Conservation (phyloP, 345 rosid genomes). For the Salix purpurea region DNA sequence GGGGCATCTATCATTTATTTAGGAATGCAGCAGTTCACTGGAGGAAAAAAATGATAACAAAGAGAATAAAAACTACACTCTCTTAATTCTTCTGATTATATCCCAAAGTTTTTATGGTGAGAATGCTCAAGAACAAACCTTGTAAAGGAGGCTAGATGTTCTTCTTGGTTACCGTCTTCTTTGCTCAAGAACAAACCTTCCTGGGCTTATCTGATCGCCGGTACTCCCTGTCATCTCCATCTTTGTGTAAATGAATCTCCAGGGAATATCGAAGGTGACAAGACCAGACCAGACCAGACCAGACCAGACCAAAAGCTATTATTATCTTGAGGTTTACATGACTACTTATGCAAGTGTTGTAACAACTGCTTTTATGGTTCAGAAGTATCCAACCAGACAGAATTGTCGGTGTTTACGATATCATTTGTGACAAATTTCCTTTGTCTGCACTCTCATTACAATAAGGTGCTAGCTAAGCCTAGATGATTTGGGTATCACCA, state of each 20-base stretch:
- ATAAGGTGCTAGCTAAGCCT: neutral
- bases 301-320: neutral
- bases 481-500: neutral
- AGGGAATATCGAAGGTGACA: neutral
- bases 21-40: neutral
- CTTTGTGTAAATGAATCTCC: too few species aligned
- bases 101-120: neutral
- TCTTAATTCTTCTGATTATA: neutral
- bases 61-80: neutral
- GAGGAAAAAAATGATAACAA: too few species aligned
- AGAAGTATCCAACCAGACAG: constrained; percentile 4
- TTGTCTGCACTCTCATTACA: neutral
- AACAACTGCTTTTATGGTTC: neutral
- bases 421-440: constrained; percentile 13
- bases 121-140: constrained; percentile 16
- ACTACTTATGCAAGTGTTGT: neutral
- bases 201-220: neutral
- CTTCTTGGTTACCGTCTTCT: constrained; percentile 32
- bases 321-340: neutral
- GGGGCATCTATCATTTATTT: neutral
- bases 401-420: constrained; percentile 15
- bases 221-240: constrained; percentile 18
- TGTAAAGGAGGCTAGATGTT: constrained; percentile 35
- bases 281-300: too few species aligned
- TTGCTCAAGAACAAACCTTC: neutral